A percentile compares a stretch with the other conserved stretches of the same genome.
Evolutionary conservation across 768 basidiomycete genomes (phyloP).

Genomic region (Calocera viscosa): DNA sequence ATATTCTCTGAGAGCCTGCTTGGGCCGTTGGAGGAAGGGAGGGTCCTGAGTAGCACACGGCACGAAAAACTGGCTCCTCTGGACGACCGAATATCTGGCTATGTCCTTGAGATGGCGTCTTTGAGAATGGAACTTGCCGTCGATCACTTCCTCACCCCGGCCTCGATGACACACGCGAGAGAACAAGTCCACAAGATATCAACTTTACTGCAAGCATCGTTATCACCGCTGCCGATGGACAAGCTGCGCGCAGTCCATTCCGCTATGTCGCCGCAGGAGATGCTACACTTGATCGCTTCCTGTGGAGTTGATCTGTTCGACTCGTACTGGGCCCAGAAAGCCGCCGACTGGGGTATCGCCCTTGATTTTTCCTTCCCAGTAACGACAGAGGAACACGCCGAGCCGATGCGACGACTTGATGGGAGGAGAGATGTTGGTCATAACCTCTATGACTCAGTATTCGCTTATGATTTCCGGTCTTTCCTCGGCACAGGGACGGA

Average conservation of each 20-base stretch:
- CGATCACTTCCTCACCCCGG: neutral
- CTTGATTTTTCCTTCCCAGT: conserved; percentile 68
- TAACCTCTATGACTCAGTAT: conserved; percentile 52
- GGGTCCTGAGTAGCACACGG: conserved; percentile 39
- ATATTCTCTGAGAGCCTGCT: conserved; percentile 49
- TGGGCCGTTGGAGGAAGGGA: conserved; percentile 42
- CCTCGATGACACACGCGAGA: neutral
- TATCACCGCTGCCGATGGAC: conserved; percentile 36
- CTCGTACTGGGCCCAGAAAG: conserved; percentile 53
- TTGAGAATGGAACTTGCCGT: conserved; percentile 20
- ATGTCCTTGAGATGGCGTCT: conserved; percentile 55
- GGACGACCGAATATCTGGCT: conserved; percentile 59
- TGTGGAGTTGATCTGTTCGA: conserved; percentile 71
- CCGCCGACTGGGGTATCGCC: conserved; percentile 58
- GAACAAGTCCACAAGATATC: conserved; percentile 19
- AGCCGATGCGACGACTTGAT: conserved; percentile 7
- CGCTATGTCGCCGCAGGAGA: conserved; percentile 57
- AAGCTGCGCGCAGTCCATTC: conserved; percentile 56
- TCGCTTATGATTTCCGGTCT: conserved; percentile 53
- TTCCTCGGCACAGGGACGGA: conserved; percentile 31
- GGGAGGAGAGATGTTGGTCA: conserved; percentile 45
- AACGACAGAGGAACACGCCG: conserved; percentile 11
- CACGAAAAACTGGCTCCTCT: conserved; percentile 32
- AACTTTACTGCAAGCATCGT: conserved; percentile 47
- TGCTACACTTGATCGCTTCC: conserved; percentile 49